Conservation (phyloP, 495 filamentous ascomycete genomes). For the Penicillium mononematosum region DNA sequence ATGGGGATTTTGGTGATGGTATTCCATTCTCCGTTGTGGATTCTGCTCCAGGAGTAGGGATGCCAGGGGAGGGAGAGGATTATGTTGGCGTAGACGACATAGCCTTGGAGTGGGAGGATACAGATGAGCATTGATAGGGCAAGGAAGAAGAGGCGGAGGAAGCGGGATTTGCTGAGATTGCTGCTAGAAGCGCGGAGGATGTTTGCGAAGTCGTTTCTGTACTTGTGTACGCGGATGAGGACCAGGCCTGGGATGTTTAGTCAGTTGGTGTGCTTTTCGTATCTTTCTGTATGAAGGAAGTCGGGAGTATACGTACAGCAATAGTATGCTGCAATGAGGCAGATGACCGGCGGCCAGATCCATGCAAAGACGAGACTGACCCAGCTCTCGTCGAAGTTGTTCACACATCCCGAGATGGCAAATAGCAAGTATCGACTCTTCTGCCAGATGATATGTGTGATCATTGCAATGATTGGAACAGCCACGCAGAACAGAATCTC, state of each 20-base stretch:
- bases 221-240: conserved; percentile 63
- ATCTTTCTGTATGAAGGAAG: background rate
- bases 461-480: conserved; percentile 62
- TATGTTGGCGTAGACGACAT: conserved; percentile 59
- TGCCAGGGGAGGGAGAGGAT: conserved; percentile 34
- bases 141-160: conserved; percentile 76
- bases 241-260: conserved; percentile 51
- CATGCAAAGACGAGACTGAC: conserved; percentile 61
- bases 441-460: conserved; percentile 68
- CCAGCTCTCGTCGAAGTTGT: conserved; percentile 67
- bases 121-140: conserved; percentile 63
- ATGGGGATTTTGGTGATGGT: conserved; percentile 62
- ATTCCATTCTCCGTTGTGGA: conserved; percentile 59
- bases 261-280: conserved; percentile 6
- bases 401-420: conserved; percentile 70
- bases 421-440: conserved; percentile 69
- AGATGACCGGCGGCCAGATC: conserved; percentile 66
- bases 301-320: conserved; percentile 57
- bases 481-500: conserved; percentile 69
- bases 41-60: conserved; percentile 52
- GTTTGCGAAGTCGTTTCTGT: conserved; percentile 59
- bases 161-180: conserved; percentile 63
- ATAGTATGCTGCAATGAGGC: conserved; percentile 62
- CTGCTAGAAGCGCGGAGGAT: conserved; percentile 58
- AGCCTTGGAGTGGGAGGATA: conserved; percentile 63